Evolutionary conservation across 495 filamentous ascomycete species (phyloP), one percentile per base, ranked within the genome.

Genomic region (Mycothermus thermophilus): DNA sequence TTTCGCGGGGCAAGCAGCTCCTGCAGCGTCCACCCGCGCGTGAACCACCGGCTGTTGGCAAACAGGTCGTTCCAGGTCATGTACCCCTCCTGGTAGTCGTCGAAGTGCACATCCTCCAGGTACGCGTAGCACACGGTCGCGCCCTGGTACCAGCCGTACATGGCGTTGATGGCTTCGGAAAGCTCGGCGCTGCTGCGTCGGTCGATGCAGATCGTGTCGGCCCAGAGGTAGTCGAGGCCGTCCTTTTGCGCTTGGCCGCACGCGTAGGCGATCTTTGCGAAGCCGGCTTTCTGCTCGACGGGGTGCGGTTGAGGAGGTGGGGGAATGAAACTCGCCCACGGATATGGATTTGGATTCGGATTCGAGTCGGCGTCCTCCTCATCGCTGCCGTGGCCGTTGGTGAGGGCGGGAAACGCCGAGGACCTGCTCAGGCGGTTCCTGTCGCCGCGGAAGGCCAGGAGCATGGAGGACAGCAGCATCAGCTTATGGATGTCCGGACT

Each of bases 201-300:
- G 38, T 54, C 46, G 31, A 54, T 47, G 31, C 51, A 54, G 28
- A 35, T 40, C 0, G 51, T 52, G 35, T 54, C 51, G 2, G 47
- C 24, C 51, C 51, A 54, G 10, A 50, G 10, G 23, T 45, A 49
- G 0, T 28, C 19, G 13, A 16, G 24, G 0, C 46, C 48, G 20
- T 49, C 45, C 13, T 39, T 33, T 5, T 32, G 28, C 2, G 51
- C 51, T 22, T 47, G 51, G 4, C 25, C 35, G 23, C 42, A 48
- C 7, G 43, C 47, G 18, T 34, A 43, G 3, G 30, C 23, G 24
- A 53, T 39, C 22, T 53, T 53, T 25, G 30, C 4, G 29, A 42
- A 53, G 9, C 43, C 46, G 1, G 43, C 30, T 17, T 53, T 52
- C 22, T 20, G 40, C 29, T 49, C 40, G 8, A 35, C 33, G 21